Evolutionary conservation across 805 yeast genomes (phyloP).

Genomic region (Jamesozyma piceae): DNA sequence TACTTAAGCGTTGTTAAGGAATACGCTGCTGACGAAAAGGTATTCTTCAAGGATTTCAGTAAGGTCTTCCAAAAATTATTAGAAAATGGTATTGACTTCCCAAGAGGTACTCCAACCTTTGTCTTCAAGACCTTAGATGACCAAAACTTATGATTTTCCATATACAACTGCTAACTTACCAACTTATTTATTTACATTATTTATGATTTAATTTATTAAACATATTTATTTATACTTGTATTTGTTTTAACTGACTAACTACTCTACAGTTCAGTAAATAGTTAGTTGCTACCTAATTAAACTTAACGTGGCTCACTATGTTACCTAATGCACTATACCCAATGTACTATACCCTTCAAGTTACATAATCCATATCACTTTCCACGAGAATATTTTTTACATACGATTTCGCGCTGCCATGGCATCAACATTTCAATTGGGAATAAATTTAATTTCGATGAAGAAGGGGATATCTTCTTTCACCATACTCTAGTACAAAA

Average conservation of each 20-base stretch:
- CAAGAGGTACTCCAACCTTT: slow-evolving; percentile 35
- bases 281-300: background rate
- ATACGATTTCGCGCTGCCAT: background rate
- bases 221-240: too few species aligned
- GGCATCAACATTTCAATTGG: background rate
- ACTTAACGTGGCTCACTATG: too few species aligned
- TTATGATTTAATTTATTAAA: background rate
- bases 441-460: background rate
- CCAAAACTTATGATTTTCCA: slow-evolving; percentile 34
- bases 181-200: background rate
- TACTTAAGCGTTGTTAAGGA: slow-evolving; percentile 53
- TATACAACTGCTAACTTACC: background rate
- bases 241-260: too few species aligned
- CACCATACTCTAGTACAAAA: background rate
- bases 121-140: slow-evolving; percentile 62
- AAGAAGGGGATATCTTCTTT: background rate
- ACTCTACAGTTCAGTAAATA: too few species aligned
- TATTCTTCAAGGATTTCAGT: slow-evolving; percentile 57
- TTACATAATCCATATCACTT: too few species aligned
- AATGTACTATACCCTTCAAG: too few species aligned
- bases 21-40: slow-evolving; percentile 57
- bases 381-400: too few species aligned
- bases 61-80: slow-evolving; percentile 58
- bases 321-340: too few species aligned
- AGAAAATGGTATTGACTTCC: slow-evolving; percentile 69